Evolutionary conservation across 164 flowering plant genomes (phyloP).

Genomic region (Berberis thunbergii): DNA sequence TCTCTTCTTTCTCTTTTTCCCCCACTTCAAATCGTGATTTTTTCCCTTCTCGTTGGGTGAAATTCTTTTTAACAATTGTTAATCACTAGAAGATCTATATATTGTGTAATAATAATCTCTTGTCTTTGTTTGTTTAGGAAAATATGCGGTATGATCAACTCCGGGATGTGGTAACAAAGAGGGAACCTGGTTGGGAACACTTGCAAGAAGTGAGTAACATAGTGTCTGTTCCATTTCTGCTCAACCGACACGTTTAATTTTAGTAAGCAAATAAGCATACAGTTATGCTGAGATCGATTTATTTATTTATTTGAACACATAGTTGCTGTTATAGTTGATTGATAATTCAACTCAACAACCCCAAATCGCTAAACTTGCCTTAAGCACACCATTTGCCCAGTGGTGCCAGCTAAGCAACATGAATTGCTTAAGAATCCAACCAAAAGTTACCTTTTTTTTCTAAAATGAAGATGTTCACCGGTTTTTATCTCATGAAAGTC

Average conservation of each 20-base stretch:
- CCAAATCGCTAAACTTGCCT: too few relatives aligned
- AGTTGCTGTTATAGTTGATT: too few relatives aligned
- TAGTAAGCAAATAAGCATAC: neutral
- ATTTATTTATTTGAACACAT: neutral
- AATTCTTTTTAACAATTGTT: neutral
- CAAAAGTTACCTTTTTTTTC: too few relatives aligned
- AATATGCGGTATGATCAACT: constrained; percentile 85
- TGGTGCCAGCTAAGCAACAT: too few relatives aligned
- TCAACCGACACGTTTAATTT: constrained; percentile 1
- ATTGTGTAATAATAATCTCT: neutral
- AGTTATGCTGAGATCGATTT: neutral
- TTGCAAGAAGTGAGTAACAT: constrained; percentile 65
- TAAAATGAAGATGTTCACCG: too few relatives aligned
- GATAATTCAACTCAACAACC: too few relatives aligned
- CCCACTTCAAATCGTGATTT: too few relatives aligned
- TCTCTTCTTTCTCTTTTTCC: too few relatives aligned
- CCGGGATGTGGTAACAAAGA: constrained; percentile 68
- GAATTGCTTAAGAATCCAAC: too few relatives aligned
- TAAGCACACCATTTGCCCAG: too few relatives aligned
- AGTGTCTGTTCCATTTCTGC: neutral
- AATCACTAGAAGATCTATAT: neutral
- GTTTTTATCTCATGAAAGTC: too few relatives aligned
- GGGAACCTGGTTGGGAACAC: constrained; percentile 90
- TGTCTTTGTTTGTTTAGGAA: constrained; percentile 38
- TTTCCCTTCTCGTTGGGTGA: too few relatives aligned